A percentile compares a stretch with the other conserved stretches of the same genome.
These are phyloP conservation scores for Phytophthora pistaciae DNA, from an alignment of 352 stramenopile genomes.

Conservation along the genomic window DNA sequence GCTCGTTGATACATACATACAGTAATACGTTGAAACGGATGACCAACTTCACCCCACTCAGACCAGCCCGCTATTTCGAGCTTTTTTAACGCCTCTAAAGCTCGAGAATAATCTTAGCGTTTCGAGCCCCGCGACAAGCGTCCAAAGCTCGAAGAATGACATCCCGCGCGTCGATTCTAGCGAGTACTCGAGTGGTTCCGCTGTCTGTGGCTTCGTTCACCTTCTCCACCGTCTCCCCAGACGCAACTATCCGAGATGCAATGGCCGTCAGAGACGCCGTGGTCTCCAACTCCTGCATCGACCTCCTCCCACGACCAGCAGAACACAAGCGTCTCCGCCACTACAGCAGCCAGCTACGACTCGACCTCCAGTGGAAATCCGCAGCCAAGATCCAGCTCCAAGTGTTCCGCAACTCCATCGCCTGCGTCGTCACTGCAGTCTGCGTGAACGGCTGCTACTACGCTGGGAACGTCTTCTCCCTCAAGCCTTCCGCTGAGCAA, in stretches of 20 bases:
- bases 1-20: no score
- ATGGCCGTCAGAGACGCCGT: background rate
- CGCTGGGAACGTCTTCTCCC: conserved; percentile 27
- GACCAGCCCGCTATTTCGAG: background rate
- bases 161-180: conserved; percentile 5
- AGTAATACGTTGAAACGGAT: background rate
- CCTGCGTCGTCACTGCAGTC: conserved; percentile 16
- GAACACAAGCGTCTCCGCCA: conserved; percentile 10
- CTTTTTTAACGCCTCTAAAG: background rate
- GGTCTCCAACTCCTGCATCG: conserved; percentile 12
- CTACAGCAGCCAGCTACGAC: conserved; percentile 26
- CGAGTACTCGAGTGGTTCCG: conserved; percentile 25
- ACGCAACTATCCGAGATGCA: background rate
- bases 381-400: conserved; percentile 31
- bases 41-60: background rate
- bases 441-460: conserved; percentile 29
- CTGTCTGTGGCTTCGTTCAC: conserved; percentile 9
- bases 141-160: background rate
- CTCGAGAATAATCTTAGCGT: background rate
- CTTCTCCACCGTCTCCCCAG: conserved; percentile 6
- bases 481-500: conserved; percentile 24
- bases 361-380: conserved; percentile 21
- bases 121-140: background rate
- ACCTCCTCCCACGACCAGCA: background rate
- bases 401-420: conserved; percentile 26